Conservation (phyloP, 148 eudicot genomes). For the Camellia japonica region DNA sequence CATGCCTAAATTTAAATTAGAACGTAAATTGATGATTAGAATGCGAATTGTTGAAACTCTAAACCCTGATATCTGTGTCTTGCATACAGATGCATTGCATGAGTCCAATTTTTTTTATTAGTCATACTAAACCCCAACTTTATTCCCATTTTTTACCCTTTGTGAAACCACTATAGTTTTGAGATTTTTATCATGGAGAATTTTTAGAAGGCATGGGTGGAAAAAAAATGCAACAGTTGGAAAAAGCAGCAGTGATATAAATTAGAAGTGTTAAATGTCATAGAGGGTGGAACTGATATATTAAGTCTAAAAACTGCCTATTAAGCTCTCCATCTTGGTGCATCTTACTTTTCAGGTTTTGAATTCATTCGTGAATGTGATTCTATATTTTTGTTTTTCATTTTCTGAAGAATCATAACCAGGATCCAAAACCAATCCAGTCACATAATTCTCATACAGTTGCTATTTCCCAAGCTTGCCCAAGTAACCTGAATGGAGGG, state of each 20-base stretch:
- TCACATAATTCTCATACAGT: slow-evolving; percentile 63
- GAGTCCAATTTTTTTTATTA: background rate
- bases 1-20: background rate
- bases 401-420: slow-evolving; percentile 41
- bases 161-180: background rate
- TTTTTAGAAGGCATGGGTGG: background rate
- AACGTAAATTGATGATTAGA: background rate
- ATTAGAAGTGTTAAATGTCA: background rate
- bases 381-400: background rate
- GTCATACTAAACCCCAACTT: background rate
- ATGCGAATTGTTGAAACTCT: background rate
- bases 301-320: background rate
- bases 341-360: slow-evolving; percentile 8
- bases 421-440: slow-evolving; percentile 59
- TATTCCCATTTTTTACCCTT: background rate
- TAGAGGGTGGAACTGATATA: background rate
- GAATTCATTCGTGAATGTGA: slow-evolving; percentile 11
- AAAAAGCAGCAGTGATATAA: background rate
- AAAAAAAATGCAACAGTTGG: background rate
- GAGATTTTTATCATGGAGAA: background rate
- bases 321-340: background rate
- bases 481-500: slow-evolving; percentile 70
- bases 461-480: slow-evolving; percentile 77
- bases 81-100: background rate
- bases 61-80: background rate